Conservation (phyloP, 163 green algal genomes). For the Smithsoniella earleae region DNA sequence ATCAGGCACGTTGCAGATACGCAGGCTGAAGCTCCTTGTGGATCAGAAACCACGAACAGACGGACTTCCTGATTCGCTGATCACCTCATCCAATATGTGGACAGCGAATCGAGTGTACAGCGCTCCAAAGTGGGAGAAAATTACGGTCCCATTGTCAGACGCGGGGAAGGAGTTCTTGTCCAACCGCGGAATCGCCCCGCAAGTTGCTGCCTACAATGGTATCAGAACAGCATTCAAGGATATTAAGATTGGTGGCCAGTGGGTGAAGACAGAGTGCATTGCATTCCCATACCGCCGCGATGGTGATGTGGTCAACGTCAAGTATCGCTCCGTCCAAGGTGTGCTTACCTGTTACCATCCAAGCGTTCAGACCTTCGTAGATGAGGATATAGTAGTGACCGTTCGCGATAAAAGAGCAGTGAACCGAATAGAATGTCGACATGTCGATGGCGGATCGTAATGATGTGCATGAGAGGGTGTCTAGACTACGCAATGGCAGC, state of each 20-base stretch:
- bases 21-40: neutral
- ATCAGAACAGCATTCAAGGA: slow-evolving; percentile 18
- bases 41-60: neutral
- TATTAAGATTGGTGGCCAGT: neutral
- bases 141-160: neutral
- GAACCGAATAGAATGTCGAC: no score
- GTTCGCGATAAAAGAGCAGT: no score
- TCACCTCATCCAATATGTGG: neutral
- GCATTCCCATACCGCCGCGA: slow-evolving; percentile 69
- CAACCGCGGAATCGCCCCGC: neutral
- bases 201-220: neutral
- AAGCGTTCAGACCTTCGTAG: no score
- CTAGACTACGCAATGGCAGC: no score
- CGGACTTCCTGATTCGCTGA: no score
- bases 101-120: neutral
- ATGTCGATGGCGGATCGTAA: no score
- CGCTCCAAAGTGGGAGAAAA: neutral
- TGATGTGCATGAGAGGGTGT: no score
- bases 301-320: slow-evolving; percentile 76
- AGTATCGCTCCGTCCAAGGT: slow-evolving; percentile 57
- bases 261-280: slow-evolving; percentile 37
- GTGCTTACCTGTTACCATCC: no score
- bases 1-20: neutral
- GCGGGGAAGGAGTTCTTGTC: slow-evolving; percentile 21
- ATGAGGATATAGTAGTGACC: no score